Evolutionary conservation across 208 protist species (phyloP).

Genomic region (Leishmania tarentolae): DNA sequence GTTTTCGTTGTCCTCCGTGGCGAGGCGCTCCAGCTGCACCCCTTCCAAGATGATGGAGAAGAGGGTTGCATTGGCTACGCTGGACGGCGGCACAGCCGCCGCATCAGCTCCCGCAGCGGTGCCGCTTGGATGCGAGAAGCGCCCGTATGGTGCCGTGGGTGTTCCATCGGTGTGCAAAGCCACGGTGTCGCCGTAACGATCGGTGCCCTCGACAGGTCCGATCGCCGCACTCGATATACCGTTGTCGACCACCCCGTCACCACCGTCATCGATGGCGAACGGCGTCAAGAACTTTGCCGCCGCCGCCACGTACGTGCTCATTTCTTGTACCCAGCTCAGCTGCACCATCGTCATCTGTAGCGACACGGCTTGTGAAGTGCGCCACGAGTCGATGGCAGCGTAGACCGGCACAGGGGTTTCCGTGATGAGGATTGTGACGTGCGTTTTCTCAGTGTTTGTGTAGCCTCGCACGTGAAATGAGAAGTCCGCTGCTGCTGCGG

Average conservation of each 20-base stretch:
- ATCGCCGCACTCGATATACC: not conserved
- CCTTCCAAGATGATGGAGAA: conserved; percentile 57
- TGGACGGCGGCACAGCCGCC: not conserved
- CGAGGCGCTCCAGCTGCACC: conserved; percentile 47
- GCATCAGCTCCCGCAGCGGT: not conserved
- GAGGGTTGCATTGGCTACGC: conserved; percentile 17
- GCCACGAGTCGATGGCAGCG: conserved; percentile 48
- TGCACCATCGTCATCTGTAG: conserved; percentile 52
- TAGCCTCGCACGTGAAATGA: conserved; percentile 68
- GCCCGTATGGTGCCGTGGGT: not conserved
- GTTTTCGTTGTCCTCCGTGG: conserved; percentile 54
- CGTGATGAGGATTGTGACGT: conserved; percentile 65
- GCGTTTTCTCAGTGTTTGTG: conserved; percentile 60
- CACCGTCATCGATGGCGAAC: conserved; percentile 3
- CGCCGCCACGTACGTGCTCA: conserved; percentile 11
- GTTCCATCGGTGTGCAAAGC: not conserved
- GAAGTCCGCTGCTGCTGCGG: conserved; percentile 1
- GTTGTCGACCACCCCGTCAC: not conserved
- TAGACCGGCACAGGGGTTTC: conserved; percentile 48
- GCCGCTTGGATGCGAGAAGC: not conserved
- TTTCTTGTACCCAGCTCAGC: conserved; percentile 42
- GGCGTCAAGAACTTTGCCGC: not conserved
- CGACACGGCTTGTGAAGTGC: conserved; percentile 38
- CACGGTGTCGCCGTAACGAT: not conserved
- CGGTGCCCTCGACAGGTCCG: not conserved